Evolutionary conservation across 805 yeast species (phyloP).

Genomic region (Grigorovia humatica): DNA sequence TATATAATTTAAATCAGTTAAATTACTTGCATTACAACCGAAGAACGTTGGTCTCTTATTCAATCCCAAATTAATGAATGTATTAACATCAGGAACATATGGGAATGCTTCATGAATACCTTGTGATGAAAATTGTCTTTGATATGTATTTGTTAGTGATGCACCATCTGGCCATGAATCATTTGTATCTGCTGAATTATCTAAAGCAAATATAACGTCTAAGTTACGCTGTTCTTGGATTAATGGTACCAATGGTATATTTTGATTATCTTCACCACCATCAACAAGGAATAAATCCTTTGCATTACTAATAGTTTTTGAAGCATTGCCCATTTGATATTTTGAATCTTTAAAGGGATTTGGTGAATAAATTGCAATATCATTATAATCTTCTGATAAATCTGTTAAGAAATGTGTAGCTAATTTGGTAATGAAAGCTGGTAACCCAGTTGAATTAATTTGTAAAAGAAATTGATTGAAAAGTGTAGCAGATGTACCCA

Average conservation of each 20-base stretch:
- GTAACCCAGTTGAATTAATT: constrained; percentile 37
- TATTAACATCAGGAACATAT: constrained; percentile 59
- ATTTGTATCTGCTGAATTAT: constrained; percentile 56
- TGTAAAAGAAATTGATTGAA: constrained; percentile 59
- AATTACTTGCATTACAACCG: constrained; percentile 64
- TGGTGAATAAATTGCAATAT: constrained; percentile 61
- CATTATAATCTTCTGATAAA: constrained; percentile 43
- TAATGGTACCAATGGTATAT: constrained; percentile 54
- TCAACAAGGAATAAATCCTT: constrained; percentile 47
- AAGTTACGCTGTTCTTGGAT: constrained; percentile 48
- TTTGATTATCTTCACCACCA: constrained; percentile 63
- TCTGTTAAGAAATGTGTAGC: constrained; percentile 37
- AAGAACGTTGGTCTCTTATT: constrained; percentile 68
- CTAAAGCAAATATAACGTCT: constrained; percentile 57
- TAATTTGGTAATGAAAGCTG: constrained; percentile 31
- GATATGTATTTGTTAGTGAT: constrained; percentile 45
- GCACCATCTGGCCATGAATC: constrained; percentile 59
- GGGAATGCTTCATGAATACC: constrained; percentile 63
- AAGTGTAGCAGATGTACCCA: constrained; percentile 76
- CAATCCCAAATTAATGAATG: constrained; percentile 50
- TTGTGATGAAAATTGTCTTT: constrained; percentile 44
- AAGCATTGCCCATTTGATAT: constrained; percentile 23
- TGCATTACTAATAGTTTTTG: constrained; percentile 31
- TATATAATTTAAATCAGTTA: constrained; percentile 41
- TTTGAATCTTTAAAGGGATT: constrained; percentile 53